Evolutionary conservation across 176 grass and related monocot species (phyloP).

Genomic region (Rhipidocladum racemiflorum): DNA sequence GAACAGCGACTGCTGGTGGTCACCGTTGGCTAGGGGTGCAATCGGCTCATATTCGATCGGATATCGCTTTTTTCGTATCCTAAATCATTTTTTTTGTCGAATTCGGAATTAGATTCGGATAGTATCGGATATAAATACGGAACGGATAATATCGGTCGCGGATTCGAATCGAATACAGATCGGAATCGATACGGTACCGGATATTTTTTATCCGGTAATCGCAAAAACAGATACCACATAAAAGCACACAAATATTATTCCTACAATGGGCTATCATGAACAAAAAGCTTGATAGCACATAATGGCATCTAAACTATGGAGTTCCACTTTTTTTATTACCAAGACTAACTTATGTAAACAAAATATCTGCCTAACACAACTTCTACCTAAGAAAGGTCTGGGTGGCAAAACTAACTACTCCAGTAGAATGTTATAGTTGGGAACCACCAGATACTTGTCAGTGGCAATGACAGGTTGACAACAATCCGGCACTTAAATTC

Average conservation of each 20-base stretch:
- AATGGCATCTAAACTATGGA: constrained; percentile 13
- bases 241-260: not conserved
- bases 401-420: not conserved
- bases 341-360: not conserved
- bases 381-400: not conserved
- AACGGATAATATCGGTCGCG: too few relatives aligned
- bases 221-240: too few relatives aligned
- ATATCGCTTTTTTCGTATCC: too few relatives aligned
- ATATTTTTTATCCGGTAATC: too few relatives aligned
- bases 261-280: not conserved
- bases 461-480: not conserved
- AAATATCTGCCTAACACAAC: not conserved
- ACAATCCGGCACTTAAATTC: not conserved
- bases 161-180: too few relatives aligned
- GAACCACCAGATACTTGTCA: not conserved
- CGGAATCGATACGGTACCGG: too few relatives aligned
- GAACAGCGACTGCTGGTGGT: too few relatives aligned
- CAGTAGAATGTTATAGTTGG: not conserved
- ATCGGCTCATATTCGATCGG: too few relatives aligned
- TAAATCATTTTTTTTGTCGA: too few relatives aligned
- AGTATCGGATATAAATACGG: too few relatives aligned
- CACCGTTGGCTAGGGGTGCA: too few relatives aligned
- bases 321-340: not conserved
- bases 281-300: not conserved
- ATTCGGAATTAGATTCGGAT: too few relatives aligned